phyloP scores from a whole-genome alignment of 2,329 filamentous ascomycete species.

The Diaporthe batatas region DNA sequence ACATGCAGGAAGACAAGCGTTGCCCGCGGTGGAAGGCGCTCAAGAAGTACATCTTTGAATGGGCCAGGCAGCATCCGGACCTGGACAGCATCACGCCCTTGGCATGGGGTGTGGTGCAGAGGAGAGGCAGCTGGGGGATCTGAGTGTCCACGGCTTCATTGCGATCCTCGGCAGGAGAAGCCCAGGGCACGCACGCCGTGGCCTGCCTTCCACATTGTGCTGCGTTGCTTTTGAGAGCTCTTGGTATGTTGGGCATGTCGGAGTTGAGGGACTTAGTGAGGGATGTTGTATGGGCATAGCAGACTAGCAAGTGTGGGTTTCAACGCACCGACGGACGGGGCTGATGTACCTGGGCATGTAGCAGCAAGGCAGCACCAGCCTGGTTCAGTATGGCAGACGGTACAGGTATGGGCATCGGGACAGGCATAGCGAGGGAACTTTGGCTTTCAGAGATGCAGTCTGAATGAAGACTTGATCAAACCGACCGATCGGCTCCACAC shows the following conservation, averaged over 20 bases:
- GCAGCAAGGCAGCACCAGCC: slow-evolving; percentile 20
- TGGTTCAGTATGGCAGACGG: slow-evolving; percentile 29
- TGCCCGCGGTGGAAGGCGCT: slow-evolving; percentile 85
- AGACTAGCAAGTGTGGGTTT: slow-evolving; percentile 3
- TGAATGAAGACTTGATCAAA: slow-evolving; percentile 27
- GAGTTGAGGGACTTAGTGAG: slow-evolving; percentile 10
- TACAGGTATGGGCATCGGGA: slow-evolving; percentile 7
- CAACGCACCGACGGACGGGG: background rate
- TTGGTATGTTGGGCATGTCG: background rate
- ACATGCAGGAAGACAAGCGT: slow-evolving; percentile 64
- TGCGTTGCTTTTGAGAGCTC: background rate
- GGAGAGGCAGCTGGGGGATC: slow-evolving; percentile 80
- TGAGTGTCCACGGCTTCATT: slow-evolving; percentile 48
- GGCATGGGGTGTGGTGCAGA: slow-evolving; percentile 76
- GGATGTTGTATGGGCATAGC: background rate
- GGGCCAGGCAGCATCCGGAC: slow-evolving; percentile 87
- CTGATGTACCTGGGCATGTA: background rate
- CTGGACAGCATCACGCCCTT: slow-evolving; percentile 72
- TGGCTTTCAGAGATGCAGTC: slow-evolving; percentile 12
- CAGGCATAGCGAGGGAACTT: slow-evolving; percentile 37
- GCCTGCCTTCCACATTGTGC: background rate
- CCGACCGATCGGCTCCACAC: background rate
- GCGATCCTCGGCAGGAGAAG: background rate
- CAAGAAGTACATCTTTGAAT: slow-evolving; percentile 86
- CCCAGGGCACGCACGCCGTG: background rate